A percentile compares a stretch with the other conserved stretches of the same genome.
These are phyloP conservation scores for Agastache rugosa DNA, from an alignment of 257 asterid species.

Conservation along the genomic window DNA sequence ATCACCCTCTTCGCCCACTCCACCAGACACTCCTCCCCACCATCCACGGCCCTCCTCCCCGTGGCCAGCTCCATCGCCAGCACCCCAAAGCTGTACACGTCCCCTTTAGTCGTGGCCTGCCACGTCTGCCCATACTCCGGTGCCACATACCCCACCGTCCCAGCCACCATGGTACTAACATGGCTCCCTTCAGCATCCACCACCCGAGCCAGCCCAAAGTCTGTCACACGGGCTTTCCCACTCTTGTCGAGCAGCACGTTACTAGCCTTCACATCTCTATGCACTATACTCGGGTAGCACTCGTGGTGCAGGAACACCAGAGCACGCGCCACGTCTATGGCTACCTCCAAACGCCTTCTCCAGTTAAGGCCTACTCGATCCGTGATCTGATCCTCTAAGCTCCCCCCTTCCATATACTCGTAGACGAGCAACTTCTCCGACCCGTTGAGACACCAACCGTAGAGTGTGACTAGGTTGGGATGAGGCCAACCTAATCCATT, in stretches of 20 bases:
- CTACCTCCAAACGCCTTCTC: constrained; percentile 68
- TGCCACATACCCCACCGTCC: constrained; percentile 95
- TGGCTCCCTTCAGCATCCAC: constrained; percentile 77
- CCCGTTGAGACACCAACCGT: constrained; percentile 90
- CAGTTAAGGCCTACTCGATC: constrained; percentile 60
- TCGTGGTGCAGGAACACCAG: constrained; percentile 84
- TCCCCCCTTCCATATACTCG: constrained; percentile 97
- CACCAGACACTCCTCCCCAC: constrained; percentile 86
- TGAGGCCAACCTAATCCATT: constrained; percentile 92
- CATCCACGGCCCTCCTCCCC: constrained; percentile 84
- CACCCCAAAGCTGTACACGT: constrained; percentile 91
- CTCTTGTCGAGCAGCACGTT: constrained; percentile 85
- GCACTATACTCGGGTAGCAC: constrained; percentile 82
- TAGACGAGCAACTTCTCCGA: constrained; percentile 85
- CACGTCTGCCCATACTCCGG: constrained; percentile 94
- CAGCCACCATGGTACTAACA: constrained; percentile 94
- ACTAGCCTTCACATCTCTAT: constrained; percentile 91
- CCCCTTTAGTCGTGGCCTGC: constrained; percentile 97
- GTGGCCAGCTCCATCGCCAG: constrained; percentile 96
- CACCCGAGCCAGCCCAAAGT: constrained; percentile 88
- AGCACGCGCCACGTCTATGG: constrained; percentile 82
- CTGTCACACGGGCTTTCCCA: constrained; percentile 84
- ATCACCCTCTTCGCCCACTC: constrained; percentile 90
- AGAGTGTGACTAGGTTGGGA: constrained; percentile 84
- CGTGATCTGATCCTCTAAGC: constrained; percentile 60